phyloP scores from a whole-genome alignment of 805 yeast genomes.

The Metschnikowia koreensis region DNA sequence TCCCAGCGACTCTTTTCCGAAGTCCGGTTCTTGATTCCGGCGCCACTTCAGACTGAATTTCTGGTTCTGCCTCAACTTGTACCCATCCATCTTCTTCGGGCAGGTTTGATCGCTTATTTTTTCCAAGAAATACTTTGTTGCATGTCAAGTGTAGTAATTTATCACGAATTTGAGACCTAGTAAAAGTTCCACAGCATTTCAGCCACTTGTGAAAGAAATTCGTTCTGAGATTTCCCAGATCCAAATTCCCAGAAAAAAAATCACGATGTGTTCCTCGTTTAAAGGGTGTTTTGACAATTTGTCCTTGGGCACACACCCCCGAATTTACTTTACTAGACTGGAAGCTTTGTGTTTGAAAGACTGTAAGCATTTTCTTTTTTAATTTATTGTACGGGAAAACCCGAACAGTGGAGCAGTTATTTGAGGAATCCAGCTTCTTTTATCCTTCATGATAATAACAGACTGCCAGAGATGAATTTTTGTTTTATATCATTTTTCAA shows the following conservation, averaged over 20 bases:
- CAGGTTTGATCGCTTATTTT: not conserved
- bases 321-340: not conserved
- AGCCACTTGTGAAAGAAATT: not conserved
- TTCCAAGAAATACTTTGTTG: not conserved
- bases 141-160: not conserved
- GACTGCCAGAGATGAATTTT: too few species aligned
- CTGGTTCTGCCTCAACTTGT: not conserved
- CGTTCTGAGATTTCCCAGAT: not conserved
- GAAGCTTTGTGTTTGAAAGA: not conserved
- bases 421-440: too few species aligned
- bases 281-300: not conserved
- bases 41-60: not conserved
- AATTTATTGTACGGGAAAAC: too few species aligned
- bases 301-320: not conserved
- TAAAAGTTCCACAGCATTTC: not conserved
- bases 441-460: too few species aligned
- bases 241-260: not conserved
- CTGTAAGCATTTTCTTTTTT: not conserved
- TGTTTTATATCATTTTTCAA: too few species aligned
- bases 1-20: not conserved
- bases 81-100: not conserved
- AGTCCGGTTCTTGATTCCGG: not conserved
- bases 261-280: not conserved
- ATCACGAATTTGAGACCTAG: not conserved
- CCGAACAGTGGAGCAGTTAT: too few species aligned